phyloP scores from a whole-genome alignment of 2,329 filamentous ascomycete genomes.

The Lasiodiplodia citricola region DNA sequence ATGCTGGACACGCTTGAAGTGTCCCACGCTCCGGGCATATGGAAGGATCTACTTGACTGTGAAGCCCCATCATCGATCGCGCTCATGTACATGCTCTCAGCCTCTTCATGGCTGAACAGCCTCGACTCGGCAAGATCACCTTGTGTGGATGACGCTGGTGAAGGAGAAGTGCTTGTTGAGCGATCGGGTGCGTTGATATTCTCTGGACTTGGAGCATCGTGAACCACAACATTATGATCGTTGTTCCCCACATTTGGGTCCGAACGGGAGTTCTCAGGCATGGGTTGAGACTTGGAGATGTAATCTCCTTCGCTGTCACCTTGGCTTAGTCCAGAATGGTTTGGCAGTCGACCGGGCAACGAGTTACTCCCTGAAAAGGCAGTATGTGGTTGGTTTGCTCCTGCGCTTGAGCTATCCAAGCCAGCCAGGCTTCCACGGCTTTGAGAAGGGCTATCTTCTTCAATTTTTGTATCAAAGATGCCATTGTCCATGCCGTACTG shows the following conservation, averaged over 20 bases:
- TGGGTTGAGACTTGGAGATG: conserved; percentile 13
- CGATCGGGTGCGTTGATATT: not conserved
- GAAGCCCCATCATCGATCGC: conserved; percentile 56
- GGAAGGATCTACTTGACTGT: conserved; percentile 30
- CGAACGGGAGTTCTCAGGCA: not conserved
- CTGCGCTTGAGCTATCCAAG: not conserved
- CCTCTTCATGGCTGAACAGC: conserved; percentile 78
- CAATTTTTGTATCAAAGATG: conserved; percentile 34
- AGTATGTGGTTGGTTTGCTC: not conserved
- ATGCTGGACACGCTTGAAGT: conserved; percentile 35
- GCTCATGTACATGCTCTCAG: conserved; percentile 87
- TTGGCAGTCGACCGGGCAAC: not conserved
- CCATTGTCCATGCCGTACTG: conserved; percentile 42
- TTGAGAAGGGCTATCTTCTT: not conserved
- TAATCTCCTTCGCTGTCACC: not conserved
- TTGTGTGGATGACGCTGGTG: conserved; percentile 19
- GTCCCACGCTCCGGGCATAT: conserved; percentile 52
- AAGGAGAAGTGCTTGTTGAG: conserved; percentile 14
- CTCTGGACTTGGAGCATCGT: not conserved
- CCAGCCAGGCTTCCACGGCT: not conserved
- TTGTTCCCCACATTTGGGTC: not conserved
- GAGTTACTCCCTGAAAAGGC: conserved; percentile 8
- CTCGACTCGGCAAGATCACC: conserved; percentile 58
- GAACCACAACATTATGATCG: not conserved
- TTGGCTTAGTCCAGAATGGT: not conserved